Evolutionary conservation across 108 stramenopile species (phyloP).

Genomic region (Skeletonema menzelii): DNA sequence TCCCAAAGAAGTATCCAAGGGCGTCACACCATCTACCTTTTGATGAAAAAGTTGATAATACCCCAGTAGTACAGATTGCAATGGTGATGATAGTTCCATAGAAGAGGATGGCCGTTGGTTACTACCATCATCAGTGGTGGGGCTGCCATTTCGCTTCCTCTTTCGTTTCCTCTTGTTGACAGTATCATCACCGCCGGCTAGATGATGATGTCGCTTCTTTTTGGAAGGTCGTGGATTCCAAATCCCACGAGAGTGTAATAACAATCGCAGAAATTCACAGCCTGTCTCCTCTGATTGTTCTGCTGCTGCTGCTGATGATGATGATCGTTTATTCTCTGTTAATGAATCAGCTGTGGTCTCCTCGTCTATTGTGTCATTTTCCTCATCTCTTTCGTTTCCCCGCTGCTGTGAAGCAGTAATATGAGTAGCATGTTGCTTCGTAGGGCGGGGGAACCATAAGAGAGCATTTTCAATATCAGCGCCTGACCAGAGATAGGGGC

Average conservation of each 20-base stretch:
- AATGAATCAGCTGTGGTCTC: background rate
- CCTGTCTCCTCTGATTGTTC: background rate
- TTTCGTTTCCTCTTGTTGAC: background rate
- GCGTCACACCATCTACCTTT: background rate
- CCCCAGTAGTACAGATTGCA: constrained; percentile 27
- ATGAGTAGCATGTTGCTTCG: background rate
- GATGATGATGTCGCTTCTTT: background rate
- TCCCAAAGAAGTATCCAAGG: background rate
- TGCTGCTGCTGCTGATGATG: background rate
- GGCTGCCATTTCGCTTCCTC: background rate
- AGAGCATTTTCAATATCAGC: constrained; percentile 43
- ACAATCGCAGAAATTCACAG: constrained; percentile 28
- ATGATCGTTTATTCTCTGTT: background rate
- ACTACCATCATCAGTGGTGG: background rate
- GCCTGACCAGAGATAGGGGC: constrained; percentile 39
- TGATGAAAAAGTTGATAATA: constrained; percentile 25
- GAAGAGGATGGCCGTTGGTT: no score
- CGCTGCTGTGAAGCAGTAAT: background rate
- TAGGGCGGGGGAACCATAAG: constrained; percentile 21
- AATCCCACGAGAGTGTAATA: constrained; percentile 28
- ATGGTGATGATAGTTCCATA: background rate
- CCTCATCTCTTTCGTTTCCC: background rate
- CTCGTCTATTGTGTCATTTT: no score
- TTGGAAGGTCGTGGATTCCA: constrained; percentile 6
- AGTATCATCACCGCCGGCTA: background rate